These are phyloP conservation scores for Aureobasidium sp. DNA, from an alignment of 2,329 filamentous ascomycete species.

Conservation along the genomic window DNA sequence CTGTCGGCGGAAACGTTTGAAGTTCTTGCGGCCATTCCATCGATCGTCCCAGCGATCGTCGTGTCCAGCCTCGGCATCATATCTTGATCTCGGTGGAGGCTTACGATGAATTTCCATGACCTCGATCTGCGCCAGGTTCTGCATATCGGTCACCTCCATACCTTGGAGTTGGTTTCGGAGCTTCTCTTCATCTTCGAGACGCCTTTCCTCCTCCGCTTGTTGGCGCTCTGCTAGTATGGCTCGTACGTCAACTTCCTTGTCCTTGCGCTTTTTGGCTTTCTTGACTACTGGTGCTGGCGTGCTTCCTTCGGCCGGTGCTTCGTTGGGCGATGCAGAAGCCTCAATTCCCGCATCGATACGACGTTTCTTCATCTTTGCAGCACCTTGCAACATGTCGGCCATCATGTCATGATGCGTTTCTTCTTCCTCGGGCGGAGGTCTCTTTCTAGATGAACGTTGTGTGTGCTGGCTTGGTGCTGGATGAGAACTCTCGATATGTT, in stretches of 20 bases:
- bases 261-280: slow-evolving; percentile 41
- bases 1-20: slow-evolving; percentile 71
- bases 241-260: slow-evolving; percentile 61
- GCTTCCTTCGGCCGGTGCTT: slow-evolving; percentile 1
- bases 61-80: slow-evolving; percentile 33
- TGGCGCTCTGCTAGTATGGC: slow-evolving; percentile 52
- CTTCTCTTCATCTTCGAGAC: slow-evolving; percentile 59
- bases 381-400: slow-evolving; percentile 67
- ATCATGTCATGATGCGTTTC: slow-evolving; percentile 47
- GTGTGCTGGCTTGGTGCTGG: slow-evolving; percentile 25
- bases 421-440: slow-evolving; percentile 21
- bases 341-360: slow-evolving; percentile 48
- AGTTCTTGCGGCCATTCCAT: slow-evolving; percentile 95
- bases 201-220: slow-evolving; percentile 47
- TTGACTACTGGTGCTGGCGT: slow-evolving; percentile 18
- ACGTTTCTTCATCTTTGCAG: slow-evolving; percentile 71
- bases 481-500: slow-evolving; percentile 18
- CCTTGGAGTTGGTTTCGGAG: slow-evolving; percentile 51
- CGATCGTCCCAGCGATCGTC: slow-evolving; percentile 70
- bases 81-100: slow-evolving; percentile 20
- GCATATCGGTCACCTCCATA: slow-evolving; percentile 65
- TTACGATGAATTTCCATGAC: slow-evolving; percentile 52
- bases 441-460: slow-evolving; percentile 24
- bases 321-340: not conserved
- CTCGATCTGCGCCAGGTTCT: slow-evolving; percentile 68